Percentiles rank a stretch among this genome's conserved stretches.
Evolutionary conservation across 495 filamentous ascomycete genomes (phyloP).

Genomic region (Aspergillus sclerotioniger): DNA sequence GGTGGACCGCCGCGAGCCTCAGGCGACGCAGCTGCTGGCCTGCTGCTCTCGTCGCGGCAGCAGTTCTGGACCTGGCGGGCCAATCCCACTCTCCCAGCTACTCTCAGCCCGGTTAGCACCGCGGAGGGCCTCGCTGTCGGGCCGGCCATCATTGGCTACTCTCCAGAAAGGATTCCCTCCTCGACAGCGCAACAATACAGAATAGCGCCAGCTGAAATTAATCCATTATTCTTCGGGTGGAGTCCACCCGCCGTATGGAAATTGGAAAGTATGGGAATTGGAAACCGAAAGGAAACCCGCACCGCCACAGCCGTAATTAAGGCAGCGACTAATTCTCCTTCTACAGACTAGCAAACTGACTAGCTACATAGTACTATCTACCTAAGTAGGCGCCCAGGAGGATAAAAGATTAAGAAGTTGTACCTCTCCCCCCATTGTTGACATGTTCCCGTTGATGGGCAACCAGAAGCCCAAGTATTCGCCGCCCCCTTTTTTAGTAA

Average conservation of each 20-base stretch:
- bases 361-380: too few species aligned
- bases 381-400: too few species aligned
- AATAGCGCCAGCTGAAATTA: neutral
- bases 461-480: conserved; percentile 8
- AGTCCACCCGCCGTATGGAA: neutral
- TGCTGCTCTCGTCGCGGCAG: neutral
- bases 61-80: neutral
- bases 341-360: neutral
- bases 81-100: neutral
- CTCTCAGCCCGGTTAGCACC: neutral
- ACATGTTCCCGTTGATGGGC: neutral
- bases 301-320: conserved; percentile 1
- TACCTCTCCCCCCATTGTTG: neutral
- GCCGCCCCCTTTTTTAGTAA: conserved; percentile 20
- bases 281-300: neutral
- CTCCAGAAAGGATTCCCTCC: neutral
- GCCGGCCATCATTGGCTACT: conserved; percentile 4
- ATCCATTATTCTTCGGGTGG: neutral
- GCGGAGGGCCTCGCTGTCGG: neutral
- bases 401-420: too few species aligned
- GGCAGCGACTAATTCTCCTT: neutral
- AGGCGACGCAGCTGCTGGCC: too few species aligned
- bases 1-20: neutral
- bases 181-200: neutral
- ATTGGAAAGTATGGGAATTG: neutral